Base-by-base conservation (phyloP, 2,329 filamentous ascomycete species). In the Aspergillus sclerotialis region DNA sequence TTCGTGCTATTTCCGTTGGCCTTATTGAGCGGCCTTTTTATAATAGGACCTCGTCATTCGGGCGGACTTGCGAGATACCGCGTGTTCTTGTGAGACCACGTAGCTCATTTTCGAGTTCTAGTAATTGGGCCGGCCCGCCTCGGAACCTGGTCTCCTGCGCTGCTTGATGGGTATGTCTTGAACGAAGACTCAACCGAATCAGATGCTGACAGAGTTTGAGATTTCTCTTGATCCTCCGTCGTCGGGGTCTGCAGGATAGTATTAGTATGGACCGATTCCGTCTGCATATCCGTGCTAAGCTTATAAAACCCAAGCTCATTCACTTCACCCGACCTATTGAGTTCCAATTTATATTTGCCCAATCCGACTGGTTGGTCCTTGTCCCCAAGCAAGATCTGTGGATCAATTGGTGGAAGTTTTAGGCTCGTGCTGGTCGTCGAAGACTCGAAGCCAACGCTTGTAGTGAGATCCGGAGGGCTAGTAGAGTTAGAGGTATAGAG, bases 361-460 rank as follows among this genome's bases (percentile, higher is more conserved):
- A 29, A 5, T 29, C 28, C 28, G 15, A 29, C 6, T 29, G 28
- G 14, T 15, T 8, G 14, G 13, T 7, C 15, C n/a, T 29, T 29
- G 5, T 11, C 28, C 15, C 28, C 26, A n/a, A 23, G 32, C 13
- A 35, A 14, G 16, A 35, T 8, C 32, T 18, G 16, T 13, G 32
- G 32, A 27, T 35, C 32, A 9, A 35, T 35, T 18, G 32, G 32
- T 29, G 18, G 17, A 30, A 35, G 25, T 11, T 35, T 27, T 11
- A 27, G 32, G 32, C 26, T 35, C 12, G 32, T 29, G 12, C 25
- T 9, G 14, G n/a, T n/a, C n/a, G n/a, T n/a, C n/a, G 17, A 35
- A 19, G 25, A 16, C 25, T 24, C 32, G n/a, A 19, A 30, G 16
- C n/a, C 25, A 16, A 23, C 25, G 25, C 26, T 35, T 29, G 32